Evolutionary conservation across 495 filamentous ascomycete species (phyloP), one percentile per base, ranked within the genome.

Genomic region (Penicilliopsis zonata): DNA sequence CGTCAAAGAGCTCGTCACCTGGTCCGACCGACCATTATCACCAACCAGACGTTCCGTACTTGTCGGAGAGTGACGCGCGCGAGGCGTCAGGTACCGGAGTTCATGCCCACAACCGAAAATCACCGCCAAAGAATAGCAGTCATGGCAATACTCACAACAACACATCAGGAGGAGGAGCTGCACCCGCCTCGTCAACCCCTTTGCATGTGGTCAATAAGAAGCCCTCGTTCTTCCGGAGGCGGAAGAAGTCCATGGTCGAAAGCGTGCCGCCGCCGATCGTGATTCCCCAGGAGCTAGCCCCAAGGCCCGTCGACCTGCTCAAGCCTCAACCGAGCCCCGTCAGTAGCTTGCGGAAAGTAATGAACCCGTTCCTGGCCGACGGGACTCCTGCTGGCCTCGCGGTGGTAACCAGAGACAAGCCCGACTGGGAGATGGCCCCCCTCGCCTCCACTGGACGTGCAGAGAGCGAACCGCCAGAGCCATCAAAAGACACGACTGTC

Each of bases 191-290:
- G 68, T 14, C 67, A 61, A 53, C 42, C 38, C n/a, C 61, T 58
- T 4, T 9, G 18, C 72, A 70, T 15, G 62, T 67, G 2, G 70
- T 95, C 33, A 80, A 77, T 35, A 94, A 98, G 61, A 96, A 94
- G 52, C 71, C 79, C 3, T 93, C 87, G 1, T 95, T 98, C 64
- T 95, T 98, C 57, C 70, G 90, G 43, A 69, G 88, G 41, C 72
- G 90, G 41, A 98, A 98, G 69, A 85, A 82, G 58, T 94, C 86
- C 2, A 52, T 79, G 33, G 75, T 59, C 34, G 79, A 72, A 48
- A 66, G 49, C 37, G 49, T 52, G 18, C 66, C 61, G 18, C 58
- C 59, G 15, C 73, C 73, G 5, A 59, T 70, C 16, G 43, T 69
- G 23, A 57, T 57, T 26, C 55, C 53, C 15, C 53, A 51, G 27